Conservation (phyloP, 2,329 filamentous ascomycete genomes). For the Xylariaceae sp. region DNA sequence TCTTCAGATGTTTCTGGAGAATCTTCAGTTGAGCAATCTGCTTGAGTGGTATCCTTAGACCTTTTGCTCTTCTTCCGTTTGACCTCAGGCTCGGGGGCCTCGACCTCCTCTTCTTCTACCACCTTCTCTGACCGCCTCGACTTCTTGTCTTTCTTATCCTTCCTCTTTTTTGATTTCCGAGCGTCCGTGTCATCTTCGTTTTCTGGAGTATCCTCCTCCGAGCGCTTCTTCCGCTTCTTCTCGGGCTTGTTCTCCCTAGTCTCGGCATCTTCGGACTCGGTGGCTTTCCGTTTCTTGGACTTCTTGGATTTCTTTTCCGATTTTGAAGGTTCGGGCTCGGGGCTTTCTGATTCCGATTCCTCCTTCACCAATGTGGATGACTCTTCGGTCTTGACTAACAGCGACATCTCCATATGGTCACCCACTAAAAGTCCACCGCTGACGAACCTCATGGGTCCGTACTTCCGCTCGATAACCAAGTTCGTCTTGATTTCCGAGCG, state of each 20-base stretch:
- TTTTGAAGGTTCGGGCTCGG: conserved; percentile 23
- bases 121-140: conserved; percentile 23
- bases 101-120: conserved; percentile 4
- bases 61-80: conserved; percentile 28
- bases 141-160: conserved; percentile 26
- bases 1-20: conserved; percentile 21
- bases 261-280: conserved; percentile 28
- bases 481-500: conserved; percentile 66
- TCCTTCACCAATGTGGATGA: conserved; percentile 37
- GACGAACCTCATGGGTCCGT: conserved; percentile 80
- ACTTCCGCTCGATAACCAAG: conserved; percentile 68
- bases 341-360: conserved; percentile 25
- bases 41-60: conserved; percentile 31
- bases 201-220: conserved; percentile 16
- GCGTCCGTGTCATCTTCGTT: conserved; percentile 20
- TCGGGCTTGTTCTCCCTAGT: conserved; percentile 32
- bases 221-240: conserved; percentile 36
- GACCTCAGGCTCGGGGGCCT: too few species aligned
- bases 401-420: conserved; percentile 45
- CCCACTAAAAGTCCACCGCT: conserved; percentile 68
- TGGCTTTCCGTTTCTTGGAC: conserved; percentile 38
- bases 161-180: conserved; percentile 25
- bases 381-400: conserved; percentile 22
- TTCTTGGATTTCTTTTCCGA: conserved; percentile 38
- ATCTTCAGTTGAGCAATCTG: conserved; percentile 25